Percentiles rank a stretch among this genome's conserved stretches.
phyloP scores from a whole-genome alignment of 2,329 filamentous ascomycete genomes.

The Neofusicoccum laricinum region DNA sequence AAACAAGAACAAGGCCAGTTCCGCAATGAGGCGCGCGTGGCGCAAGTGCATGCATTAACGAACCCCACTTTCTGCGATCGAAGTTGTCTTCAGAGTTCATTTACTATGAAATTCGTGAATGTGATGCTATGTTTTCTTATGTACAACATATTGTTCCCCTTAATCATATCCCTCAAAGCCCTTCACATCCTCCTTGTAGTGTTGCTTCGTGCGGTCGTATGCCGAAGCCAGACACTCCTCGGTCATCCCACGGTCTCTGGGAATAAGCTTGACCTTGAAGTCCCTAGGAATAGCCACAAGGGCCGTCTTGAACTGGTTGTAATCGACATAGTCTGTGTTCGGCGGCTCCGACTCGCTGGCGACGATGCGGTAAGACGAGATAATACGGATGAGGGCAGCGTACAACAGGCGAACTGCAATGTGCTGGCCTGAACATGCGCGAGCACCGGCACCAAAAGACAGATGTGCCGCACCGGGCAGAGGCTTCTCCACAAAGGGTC shows the following conservation, averaged over 20 bases:
- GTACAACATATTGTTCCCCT: not conserved
- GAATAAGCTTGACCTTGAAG: constrained; percentile 57
- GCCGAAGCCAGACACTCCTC: constrained; percentile 43
- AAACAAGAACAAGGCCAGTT: too few species aligned
- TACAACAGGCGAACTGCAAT: constrained; percentile 53
- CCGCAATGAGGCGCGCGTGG: too few species aligned
- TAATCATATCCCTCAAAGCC: constrained; percentile 13
- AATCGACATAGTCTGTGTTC: constrained; percentile 62
- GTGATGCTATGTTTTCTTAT: too few species aligned
- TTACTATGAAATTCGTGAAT: too few species aligned
- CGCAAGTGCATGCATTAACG: too few species aligned
- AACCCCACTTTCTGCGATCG: too few species aligned
- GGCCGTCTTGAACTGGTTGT: constrained; percentile 59
- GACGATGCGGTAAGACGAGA: constrained; percentile 51
- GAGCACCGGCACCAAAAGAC: constrained; percentile 52
- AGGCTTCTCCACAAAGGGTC: constrained; percentile 32
- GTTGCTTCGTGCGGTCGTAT: constrained; percentile 46
- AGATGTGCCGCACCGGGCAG: constrained; percentile 36
- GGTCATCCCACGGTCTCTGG: constrained; percentile 43
- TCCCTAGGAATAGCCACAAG: constrained; percentile 59
- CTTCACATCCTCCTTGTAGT: constrained; percentile 42
- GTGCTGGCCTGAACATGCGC: constrained; percentile 51
- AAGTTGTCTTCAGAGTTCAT: too few species aligned
- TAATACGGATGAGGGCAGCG: constrained; percentile 47
- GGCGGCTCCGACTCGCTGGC: constrained; percentile 50